Evolutionary conservation across 176 grass and related monocot species (phyloP), one percentile per base, ranked within the genome.

Genomic region (Oryza brachyantha): DNA sequence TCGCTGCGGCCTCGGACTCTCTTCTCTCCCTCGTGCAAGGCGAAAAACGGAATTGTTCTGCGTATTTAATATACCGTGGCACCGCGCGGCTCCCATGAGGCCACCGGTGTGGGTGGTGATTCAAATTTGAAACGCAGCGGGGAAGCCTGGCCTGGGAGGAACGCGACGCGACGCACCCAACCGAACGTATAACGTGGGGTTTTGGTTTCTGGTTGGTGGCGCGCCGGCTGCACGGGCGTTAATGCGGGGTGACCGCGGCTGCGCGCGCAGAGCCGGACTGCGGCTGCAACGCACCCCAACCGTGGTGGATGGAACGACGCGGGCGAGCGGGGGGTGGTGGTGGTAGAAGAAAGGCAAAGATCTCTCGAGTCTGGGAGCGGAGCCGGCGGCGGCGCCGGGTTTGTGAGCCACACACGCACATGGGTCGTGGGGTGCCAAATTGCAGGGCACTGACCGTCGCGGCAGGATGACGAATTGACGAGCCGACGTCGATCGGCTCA

Each of bases 51-150:
- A 69, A 76, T 57, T 73, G 75, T 79, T 55, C n/a, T 34, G 43
- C 34, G 59, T 64, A 85, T 70, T 70, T 71, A 89, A 88, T 84
- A 84, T 84, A 75, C 36, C 14, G 19, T 16, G 71, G 66, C 85
- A 5, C 62, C n/a, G n/a, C n/a, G n/a, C 77, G 62, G 59, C 73
- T 78, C 38, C 74, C 79, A 35, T 0, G 38, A 11, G 72, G 42
- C 39, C 38, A 68, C 86, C 36, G 46, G 13, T 22, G 63, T 61
- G 61, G 22, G 63, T 61, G 61, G 81, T 29, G 52, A 76, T 89
- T 89, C 87, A 81, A 89, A 89, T 84, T 89, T 68, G 70, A 81
- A 81, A 83, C 70, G 79, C 52, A 61, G 14, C 25, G 28, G 48
- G 68, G 66, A 4, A 32, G 4, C 3, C 2, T 2, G 17, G 45